phyloP scores from a whole-genome alignment of 768 basidiomycete genomes.

The Agrocybe chaxingu region DNA sequence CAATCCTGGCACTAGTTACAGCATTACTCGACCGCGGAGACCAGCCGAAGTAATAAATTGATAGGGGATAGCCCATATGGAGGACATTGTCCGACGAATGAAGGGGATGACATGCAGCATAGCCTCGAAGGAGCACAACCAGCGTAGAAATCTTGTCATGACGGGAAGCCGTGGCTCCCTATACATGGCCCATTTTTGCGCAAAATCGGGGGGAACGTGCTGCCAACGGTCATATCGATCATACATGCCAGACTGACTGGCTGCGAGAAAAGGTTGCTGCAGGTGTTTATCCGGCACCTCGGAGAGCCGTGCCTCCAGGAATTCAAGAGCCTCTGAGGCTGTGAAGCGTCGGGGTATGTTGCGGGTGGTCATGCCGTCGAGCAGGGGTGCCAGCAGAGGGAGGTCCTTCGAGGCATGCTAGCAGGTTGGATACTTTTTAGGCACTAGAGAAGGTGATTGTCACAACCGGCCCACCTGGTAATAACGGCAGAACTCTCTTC shows the following conservation, averaged over 20 bases:
- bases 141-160: constrained; percentile 4
- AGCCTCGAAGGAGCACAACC: neutral
- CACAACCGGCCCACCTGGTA: constrained; percentile 9
- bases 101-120: too few relatives aligned
- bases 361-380: constrained; percentile 24
- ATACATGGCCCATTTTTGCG: constrained; percentile 14
- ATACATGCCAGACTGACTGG: neutral
- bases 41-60: too few relatives aligned
- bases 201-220: constrained; percentile 13
- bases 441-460: neutral
- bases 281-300: constrained; percentile 2
- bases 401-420: constrained; percentile 16
- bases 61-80: too few relatives aligned
- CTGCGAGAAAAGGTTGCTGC: neutral
- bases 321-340: constrained; percentile 21
- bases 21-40: too few relatives aligned
- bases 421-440: neutral
- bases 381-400: constrained; percentile 25
- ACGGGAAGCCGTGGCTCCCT: constrained; percentile 13
- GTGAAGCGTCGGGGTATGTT: constrained; percentile 21
- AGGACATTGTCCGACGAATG: too few relatives aligned
- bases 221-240: constrained; percentile 15
- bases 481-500: constrained; percentile 1
- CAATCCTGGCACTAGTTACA: too few relatives aligned
- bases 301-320: constrained; percentile 15